phyloP scores from a whole-genome alignment of 208 protist genomes.

The Leishmania braziliensis region DNA sequence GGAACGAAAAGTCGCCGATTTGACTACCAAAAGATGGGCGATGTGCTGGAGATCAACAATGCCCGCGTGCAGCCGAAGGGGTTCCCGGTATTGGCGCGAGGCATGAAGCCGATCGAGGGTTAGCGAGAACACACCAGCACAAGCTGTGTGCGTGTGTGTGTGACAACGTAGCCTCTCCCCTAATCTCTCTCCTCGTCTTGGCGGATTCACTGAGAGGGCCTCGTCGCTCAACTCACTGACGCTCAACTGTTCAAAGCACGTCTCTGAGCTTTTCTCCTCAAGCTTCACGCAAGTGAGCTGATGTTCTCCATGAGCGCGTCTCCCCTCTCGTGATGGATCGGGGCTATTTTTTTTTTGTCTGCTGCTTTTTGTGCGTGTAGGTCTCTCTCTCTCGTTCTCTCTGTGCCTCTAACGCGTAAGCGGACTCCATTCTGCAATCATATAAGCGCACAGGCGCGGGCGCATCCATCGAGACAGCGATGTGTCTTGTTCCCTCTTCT shows the following conservation, averaged over 20 bases:
- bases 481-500: background rate
- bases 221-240: background rate
- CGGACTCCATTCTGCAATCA: background rate
- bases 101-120: slow-evolving; percentile 45
- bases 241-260: background rate
- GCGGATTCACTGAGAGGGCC: background rate
- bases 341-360: background rate
- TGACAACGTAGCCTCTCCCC: background rate
- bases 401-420: background rate
- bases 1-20: slow-evolving; percentile 82
- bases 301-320: background rate
- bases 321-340: background rate
- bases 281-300: background rate
- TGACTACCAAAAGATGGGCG: slow-evolving; percentile 91
- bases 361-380: background rate
- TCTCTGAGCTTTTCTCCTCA: background rate
- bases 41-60: slow-evolving; percentile 92
- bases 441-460: background rate
- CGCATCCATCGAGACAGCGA: background rate
- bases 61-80: slow-evolving; percentile 88
- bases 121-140: background rate
- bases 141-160: background rate
- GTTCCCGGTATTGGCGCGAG: slow-evolving; percentile 80
- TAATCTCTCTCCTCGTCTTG: background rate
- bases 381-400: background rate